phyloP scores from a whole-genome alignment of 2,329 filamentous ascomycete genomes.

The Colletotrichum chrysophilum region DNA sequence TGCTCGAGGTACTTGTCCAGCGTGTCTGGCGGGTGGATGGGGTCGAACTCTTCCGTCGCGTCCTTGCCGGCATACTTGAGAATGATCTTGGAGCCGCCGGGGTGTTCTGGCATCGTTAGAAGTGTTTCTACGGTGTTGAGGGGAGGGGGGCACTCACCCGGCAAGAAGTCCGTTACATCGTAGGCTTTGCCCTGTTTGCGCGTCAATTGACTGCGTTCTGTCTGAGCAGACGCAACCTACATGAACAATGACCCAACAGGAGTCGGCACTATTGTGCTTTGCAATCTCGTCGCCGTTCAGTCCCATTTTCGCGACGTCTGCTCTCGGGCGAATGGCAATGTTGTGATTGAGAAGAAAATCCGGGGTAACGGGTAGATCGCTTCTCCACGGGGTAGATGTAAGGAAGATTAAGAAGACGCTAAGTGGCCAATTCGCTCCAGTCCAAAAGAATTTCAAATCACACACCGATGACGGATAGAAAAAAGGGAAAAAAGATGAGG shows the following conservation, averaged over 20 bases:
- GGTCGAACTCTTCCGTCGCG: slow-evolving; percentile 89
- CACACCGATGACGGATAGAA: not conserved
- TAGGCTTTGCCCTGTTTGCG: slow-evolving; percentile 75
- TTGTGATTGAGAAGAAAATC: not conserved
- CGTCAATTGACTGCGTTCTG: slow-evolving; percentile 10
- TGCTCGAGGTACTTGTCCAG: slow-evolving; percentile 83
- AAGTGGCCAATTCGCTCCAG: not conserved
- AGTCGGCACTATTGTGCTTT: slow-evolving; percentile 80
- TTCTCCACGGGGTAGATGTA: slow-evolving; percentile 11
- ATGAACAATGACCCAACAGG: slow-evolving; percentile 92
- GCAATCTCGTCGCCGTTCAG: slow-evolving; percentile 59
- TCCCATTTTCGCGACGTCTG: slow-evolving; percentile 35
- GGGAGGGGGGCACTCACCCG: slow-evolving; percentile 54
- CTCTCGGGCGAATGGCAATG: slow-evolving; percentile 3
- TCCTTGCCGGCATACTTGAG: slow-evolving; percentile 95
- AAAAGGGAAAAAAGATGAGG: not conserved
- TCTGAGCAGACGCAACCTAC: slow-evolving; percentile 42
- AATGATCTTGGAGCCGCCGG: slow-evolving; percentile 90
- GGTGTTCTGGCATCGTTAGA: slow-evolving; percentile 67
- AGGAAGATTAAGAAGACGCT: not conserved
- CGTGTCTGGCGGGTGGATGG: slow-evolving; percentile 87
- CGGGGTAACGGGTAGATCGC: slow-evolving; percentile 13
- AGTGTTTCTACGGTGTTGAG: not conserved
- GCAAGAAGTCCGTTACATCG: slow-evolving; percentile 89
- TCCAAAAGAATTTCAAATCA: slow-evolving; percentile 7